phyloP scores from a whole-genome alignment of 169 alveolate species.

The Eimeria brunetti region DNA sequence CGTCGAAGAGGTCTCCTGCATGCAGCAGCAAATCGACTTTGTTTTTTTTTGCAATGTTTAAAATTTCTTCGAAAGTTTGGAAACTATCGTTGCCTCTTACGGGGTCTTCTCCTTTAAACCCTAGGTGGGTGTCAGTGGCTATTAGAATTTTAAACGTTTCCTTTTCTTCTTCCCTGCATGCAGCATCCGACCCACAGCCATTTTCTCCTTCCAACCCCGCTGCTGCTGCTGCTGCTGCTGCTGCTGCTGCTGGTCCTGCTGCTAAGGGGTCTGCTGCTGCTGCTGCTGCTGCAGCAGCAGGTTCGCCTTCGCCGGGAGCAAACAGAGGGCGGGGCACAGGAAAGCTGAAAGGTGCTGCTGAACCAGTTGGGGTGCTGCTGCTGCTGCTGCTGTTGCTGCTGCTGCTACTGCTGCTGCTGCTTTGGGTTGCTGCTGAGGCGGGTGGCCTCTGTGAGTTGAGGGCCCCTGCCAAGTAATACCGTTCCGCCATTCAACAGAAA shows the following conservation, averaged over 20 bases:
- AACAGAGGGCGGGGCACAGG: conserved; percentile 19
- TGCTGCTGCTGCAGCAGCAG: too few species aligned
- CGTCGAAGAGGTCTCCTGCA: conserved; percentile 97
- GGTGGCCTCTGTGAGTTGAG: background rate
- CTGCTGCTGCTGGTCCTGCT: too few species aligned
- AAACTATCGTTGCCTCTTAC: conserved; percentile 94
- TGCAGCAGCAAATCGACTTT: conserved; percentile 93
- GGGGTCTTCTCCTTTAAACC: conserved; percentile 91
- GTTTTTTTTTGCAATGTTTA: conserved; percentile 87
- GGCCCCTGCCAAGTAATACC: background rate
- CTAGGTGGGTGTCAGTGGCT: conserved; percentile 96
- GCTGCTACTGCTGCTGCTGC: background rate
- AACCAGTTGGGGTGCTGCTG: conserved; percentile 16
- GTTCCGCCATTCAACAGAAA: conserved; percentile 16
- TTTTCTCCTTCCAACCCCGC: too few species aligned
- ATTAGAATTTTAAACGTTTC: conserved; percentile 86
- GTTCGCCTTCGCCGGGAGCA: conserved; percentile 28
- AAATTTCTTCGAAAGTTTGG: conserved; percentile 95
- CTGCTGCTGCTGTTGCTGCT: background rate
- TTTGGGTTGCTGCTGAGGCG: background rate
- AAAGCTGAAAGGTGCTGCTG: background rate
- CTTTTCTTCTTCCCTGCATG: conserved; percentile 49
- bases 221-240: too few species aligned
- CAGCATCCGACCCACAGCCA: too few species aligned
- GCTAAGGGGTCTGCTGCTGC: too few species aligned